These are phyloP conservation scores for Capronia epimyces DNA, from an alignment of 2,329 filamentous ascomycete genomes.

Conservation along the genomic window DNA sequence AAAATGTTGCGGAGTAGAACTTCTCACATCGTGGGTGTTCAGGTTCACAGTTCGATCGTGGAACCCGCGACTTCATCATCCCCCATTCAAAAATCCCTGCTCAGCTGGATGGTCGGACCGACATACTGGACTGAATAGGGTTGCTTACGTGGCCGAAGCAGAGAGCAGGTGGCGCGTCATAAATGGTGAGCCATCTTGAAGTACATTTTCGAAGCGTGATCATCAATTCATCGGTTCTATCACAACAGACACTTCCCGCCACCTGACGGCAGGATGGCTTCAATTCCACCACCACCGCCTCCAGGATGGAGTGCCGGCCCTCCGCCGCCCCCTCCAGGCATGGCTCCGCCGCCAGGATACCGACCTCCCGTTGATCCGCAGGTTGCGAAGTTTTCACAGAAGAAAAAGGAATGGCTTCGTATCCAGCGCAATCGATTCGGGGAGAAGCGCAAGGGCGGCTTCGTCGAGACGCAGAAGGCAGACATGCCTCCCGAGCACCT, in stretches of 20 bases:
- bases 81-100: not conserved
- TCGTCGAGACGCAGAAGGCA: conserved; percentile 95
- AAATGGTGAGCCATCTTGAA: conserved; percentile 27
- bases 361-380: conserved; percentile 74
- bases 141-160: conserved; percentile 14
- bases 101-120: conserved; percentile 4
- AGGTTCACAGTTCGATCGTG: not conserved
- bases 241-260: conserved; percentile 18
- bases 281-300: conserved; percentile 61
- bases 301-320: conserved; percentile 55
- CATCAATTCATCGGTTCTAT: conserved; percentile 24
- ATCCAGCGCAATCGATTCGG: conserved; percentile 87
- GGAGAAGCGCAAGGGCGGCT: conserved; percentile 93
- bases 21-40: not conserved
- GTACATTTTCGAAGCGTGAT: conserved; percentile 3
- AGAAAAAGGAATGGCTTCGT: conserved; percentile 98
- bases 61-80: conserved; percentile 2
- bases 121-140: not conserved
- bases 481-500: conserved; percentile 98
- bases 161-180: conserved; percentile 6
- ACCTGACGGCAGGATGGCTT: conserved; percentile 47
- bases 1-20: conserved; percentile 8
- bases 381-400: conserved; percentile 90
- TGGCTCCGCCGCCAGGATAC: conserved; percentile 76
- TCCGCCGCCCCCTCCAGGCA: conserved; percentile 44